phyloP scores from a whole-genome alignment of 2,329 filamentous ascomycete species.

The Madurella fahalii region DNA sequence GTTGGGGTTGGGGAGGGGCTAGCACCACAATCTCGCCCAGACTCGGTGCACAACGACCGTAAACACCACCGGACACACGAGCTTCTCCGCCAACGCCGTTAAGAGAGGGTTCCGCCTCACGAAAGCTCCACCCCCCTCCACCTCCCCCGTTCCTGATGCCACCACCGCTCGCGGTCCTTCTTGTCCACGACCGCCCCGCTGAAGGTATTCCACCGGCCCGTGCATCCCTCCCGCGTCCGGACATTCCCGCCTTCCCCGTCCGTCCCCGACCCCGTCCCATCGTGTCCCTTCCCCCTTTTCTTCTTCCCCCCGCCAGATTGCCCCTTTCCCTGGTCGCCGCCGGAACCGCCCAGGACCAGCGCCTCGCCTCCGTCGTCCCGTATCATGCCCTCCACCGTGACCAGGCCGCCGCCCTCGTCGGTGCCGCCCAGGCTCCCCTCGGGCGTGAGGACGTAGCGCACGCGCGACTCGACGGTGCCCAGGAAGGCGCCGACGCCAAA shows the following conservation, averaged over 20 bases:
- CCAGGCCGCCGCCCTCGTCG: conserved; percentile 54
- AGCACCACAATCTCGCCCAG: neutral
- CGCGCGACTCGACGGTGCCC: conserved; percentile 54
- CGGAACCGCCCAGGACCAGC: conserved; percentile 3
- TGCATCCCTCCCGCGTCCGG: conserved; percentile 29
- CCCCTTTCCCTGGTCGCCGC: neutral
- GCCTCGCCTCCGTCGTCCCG: conserved; percentile 47
- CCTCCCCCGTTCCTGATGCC: conserved; percentile 34
- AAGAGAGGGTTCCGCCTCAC: conserved; percentile 13
- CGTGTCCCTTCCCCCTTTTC: conserved; percentile 21
- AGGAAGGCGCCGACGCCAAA: conserved; percentile 58
- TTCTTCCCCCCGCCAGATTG: conserved; percentile 1
- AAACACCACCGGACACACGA: neutral
- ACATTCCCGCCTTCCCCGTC: conserved; percentile 7
- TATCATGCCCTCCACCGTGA: conserved; percentile 49
- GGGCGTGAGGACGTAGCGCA: conserved; percentile 57
- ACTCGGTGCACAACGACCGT: neutral
- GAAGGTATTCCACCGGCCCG: conserved; percentile 34
- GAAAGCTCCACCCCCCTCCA: conserved; percentile 30
- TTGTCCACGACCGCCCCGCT: conserved; percentile 28
- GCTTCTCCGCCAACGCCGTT: neutral
- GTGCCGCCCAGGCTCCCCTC: conserved; percentile 52
- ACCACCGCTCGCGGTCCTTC: conserved; percentile 34
- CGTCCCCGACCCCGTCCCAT: conserved; percentile 10
- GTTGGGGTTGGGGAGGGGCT: no score